Evolutionary conservation across 371 early-diverging fungal species (phyloP).

Genomic region (Apophysomyces elegans): DNA sequence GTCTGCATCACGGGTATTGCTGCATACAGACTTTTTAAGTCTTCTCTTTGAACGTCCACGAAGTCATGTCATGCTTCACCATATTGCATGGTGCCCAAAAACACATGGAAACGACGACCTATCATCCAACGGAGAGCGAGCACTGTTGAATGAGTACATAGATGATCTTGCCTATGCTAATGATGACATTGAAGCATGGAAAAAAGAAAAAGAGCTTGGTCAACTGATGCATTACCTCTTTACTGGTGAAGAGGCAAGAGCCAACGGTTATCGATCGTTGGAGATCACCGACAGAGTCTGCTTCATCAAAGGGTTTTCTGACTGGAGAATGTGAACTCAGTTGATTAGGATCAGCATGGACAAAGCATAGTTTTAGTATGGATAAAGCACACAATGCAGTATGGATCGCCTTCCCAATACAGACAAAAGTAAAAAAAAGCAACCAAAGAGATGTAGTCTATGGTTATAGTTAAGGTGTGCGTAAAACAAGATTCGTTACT

Average conservation of each 20-base stretch:
- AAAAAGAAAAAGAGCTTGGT: slow-evolving; percentile 2
- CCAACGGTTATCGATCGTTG: slow-evolving; percentile 34
- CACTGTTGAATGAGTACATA: slow-evolving; percentile 9
- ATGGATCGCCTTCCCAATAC: no score
- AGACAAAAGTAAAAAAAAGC: no score
- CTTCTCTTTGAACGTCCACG: slow-evolving; percentile 21
- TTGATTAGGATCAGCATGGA: no score
- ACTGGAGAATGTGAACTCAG: slow-evolving; percentile 9
- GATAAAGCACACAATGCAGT: no score
- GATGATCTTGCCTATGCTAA: slow-evolving; percentile 15
- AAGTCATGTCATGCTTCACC: slow-evolving; percentile 43
- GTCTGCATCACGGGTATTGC: slow-evolving; percentile 30
- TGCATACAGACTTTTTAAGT: slow-evolving; percentile 32
- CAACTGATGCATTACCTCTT: slow-evolving; percentile 8
- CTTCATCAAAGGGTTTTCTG: slow-evolving; percentile 42
- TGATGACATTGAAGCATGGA: slow-evolving; percentile 21
- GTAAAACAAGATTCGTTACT: no score
- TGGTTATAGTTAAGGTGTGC: no score
- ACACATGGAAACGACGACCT: background rate
- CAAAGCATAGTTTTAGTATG: no score
- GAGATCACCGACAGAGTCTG: slow-evolving; percentile 41
- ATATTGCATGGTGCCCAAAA: slow-evolving; percentile 23
- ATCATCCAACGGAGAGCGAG: background rate
- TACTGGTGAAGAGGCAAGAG: slow-evolving; percentile 30
- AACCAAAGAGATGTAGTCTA: no score